Base-by-base conservation (phyloP, 306 rosid genomes). In the Geum urbanum region DNA sequence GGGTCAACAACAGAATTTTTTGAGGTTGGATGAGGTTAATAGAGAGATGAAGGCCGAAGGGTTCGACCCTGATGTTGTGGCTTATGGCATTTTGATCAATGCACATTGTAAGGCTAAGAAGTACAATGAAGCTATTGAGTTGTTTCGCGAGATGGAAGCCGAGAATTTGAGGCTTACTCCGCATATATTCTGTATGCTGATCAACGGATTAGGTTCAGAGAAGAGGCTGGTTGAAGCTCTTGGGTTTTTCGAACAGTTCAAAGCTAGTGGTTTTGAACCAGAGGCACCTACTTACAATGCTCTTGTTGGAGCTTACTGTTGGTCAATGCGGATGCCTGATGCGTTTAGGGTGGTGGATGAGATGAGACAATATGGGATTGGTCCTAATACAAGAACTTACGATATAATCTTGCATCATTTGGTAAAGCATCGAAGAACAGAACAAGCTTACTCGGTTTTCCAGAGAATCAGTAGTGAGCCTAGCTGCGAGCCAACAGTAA, bases 201-300 rank as follows among this genome's bases (percentile, higher is more conserved):
- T 89, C 45, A 89, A 79, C 45, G 96, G 96, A 24, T 81, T 92
- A 80, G 96, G 96, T 22, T 83, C 90, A 2, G 86, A 83, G n/a
- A 86, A 68, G 84, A 84, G 96, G 72, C 78, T 89, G 80, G 50
- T 56, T 9, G 96, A 92, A 74, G 98, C 98, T 46, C 75, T 92
- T 1, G 75, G 79, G 19, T 88, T 86, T 74, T 89, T 85, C 54
- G 79, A 82, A 63, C 70, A 50, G 61, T 88, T 71, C 12, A 87
- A 87, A 80, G 74, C 72, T 22, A 62, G 74, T 56, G 96, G 96
- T 47, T 87, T 86, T 61, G 65, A 66, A 0, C 86, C 80, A 0
- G 98, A 89, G 62, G 78, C 74, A 16, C 90, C 92, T 8, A 92
- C 98, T 6, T 92, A 85, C 32, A 89, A 89, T 82, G 98, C 98